phyloP scores from a whole-genome alignment of 1,284 basidiomycete genomes.

The Phaffia rhodozyma region DNA sequence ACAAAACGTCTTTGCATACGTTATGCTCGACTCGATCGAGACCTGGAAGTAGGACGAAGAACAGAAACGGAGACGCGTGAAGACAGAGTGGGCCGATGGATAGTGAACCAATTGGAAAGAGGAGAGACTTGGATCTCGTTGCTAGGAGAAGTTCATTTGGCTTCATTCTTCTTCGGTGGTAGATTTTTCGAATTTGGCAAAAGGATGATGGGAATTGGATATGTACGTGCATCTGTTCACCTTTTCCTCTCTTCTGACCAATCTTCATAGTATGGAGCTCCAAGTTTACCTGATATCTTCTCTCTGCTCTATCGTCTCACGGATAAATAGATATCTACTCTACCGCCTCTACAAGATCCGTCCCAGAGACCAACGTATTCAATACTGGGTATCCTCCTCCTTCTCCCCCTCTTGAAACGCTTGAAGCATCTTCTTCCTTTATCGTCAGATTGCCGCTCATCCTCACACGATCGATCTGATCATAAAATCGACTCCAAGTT shows the following conservation, averaged over 20 bases:
- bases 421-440: slow-evolving; percentile 14
- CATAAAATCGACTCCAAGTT: not conserved
- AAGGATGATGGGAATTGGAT: slow-evolving; percentile 56
- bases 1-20: not conserved
- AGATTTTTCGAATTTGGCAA: slow-evolving; percentile 63
- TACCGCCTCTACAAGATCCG: slow-evolving; percentile 51
- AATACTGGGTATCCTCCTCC: slow-evolving; percentile 63
- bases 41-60: not conserved
- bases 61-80: not conserved
- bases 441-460: not conserved
- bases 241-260: not conserved
- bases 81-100: not conserved
- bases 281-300: not conserved
- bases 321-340: slow-evolving; percentile 50
- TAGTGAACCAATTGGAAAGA: not conserved
- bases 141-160: slow-evolving; percentile 60
- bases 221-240: slow-evolving; percentile 43
- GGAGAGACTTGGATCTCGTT: slow-evolving; percentile 38
- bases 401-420: slow-evolving; percentile 55
- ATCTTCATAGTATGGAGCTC: not conserved
- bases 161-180: slow-evolving; percentile 67
- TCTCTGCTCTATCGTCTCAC: not conserved
- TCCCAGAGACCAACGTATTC: slow-evolving; percentile 73
- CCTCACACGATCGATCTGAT: not conserved
- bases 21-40: not conserved